These are phyloP conservation scores for Kluyveromyces dobzhanskii DNA, from an alignment of 805 yeast genomes.

Conservation along the genomic window DNA sequence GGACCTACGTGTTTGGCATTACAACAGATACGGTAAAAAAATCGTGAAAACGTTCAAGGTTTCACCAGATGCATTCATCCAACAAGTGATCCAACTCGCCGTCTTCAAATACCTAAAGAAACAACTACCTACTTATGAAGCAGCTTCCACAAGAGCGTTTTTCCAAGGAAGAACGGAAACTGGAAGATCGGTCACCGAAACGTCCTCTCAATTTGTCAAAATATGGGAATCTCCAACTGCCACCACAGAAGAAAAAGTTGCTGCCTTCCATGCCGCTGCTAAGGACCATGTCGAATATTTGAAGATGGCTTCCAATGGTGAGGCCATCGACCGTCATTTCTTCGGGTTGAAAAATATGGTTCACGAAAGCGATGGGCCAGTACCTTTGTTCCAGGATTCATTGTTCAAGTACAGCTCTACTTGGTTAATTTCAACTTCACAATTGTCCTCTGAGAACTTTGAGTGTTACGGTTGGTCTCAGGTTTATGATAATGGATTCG, in stretches of 20 bases:
- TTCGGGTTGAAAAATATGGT: slow-evolving; percentile 77
- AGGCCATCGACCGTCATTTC: slow-evolving; percentile 90
- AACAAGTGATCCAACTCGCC: slow-evolving; percentile 85
- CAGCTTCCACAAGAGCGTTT: slow-evolving; percentile 88
- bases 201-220: slow-evolving; percentile 59
- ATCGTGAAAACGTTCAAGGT: slow-evolving; percentile 74
- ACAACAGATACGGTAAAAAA: slow-evolving; percentile 78
- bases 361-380: slow-evolving; percentile 46
- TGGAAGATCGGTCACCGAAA: slow-evolving; percentile 73
- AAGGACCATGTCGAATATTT: slow-evolving; percentile 68
- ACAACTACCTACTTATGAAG: slow-evolving; percentile 86
- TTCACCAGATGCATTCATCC: slow-evolving; percentile 91
- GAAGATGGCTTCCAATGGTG: slow-evolving; percentile 71
- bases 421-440: slow-evolving; percentile 88
- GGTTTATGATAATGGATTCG: slow-evolving; percentile 89
- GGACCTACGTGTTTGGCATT: slow-evolving; percentile 72
- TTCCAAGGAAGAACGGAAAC: slow-evolving; percentile 92
- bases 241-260: slow-evolving; percentile 47
- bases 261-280: slow-evolving; percentile 63
- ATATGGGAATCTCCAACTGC: slow-evolving; percentile 54
- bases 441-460: slow-evolving; percentile 73
- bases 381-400: slow-evolving; percentile 68
- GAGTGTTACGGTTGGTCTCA: slow-evolving; percentile 96
- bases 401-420: slow-evolving; percentile 65
- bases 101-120: slow-evolving; percentile 76